These are phyloP conservation scores for Aegilops umbellulata DNA, from an alignment of 176 grass and related monocot genomes.

Conservation along the genomic window DNA sequence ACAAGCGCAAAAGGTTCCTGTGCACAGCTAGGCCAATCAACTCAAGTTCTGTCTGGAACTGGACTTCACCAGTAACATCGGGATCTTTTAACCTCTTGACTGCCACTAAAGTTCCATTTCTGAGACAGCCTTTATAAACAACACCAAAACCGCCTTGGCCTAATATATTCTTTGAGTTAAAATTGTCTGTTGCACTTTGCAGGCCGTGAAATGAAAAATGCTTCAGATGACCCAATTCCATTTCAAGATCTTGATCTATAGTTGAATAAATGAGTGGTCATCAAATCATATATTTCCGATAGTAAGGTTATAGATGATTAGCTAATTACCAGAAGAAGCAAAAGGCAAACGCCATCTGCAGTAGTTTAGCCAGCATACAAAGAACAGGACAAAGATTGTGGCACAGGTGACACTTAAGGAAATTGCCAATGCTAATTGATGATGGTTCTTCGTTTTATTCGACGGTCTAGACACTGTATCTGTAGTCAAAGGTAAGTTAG, in stretches of 20 bases:
- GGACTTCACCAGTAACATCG: slow-evolving; percentile 82
- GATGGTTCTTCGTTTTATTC: slow-evolving; percentile 47
- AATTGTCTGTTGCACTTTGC: slow-evolving; percentile 79
- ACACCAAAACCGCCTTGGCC: slow-evolving; percentile 93
- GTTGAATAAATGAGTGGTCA: slow-evolving; percentile 16
- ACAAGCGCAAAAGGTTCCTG: slow-evolving; percentile 81
- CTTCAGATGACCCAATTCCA: slow-evolving; percentile 88
- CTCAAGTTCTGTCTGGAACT: slow-evolving; percentile 98
- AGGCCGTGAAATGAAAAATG: slow-evolving; percentile 85
- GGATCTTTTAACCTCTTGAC: slow-evolving; percentile 96
- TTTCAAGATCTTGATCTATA: slow-evolving; percentile 84
- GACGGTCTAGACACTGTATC: slow-evolving; percentile 43
- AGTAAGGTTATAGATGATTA: slow-evolving; percentile 20
- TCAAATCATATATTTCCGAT: background rate
- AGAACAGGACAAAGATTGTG: slow-evolving; percentile 49
- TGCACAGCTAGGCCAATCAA: slow-evolving; percentile 97
- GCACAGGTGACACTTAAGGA: slow-evolving; percentile 69
- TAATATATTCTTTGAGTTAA: slow-evolving; percentile 79
- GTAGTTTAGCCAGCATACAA: slow-evolving; percentile 74
- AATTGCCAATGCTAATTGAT: slow-evolving; percentile 78
- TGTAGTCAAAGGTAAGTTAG: slow-evolving; percentile 44
- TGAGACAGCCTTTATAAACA: slow-evolving; percentile 89
- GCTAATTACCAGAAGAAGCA: slow-evolving; percentile 75
- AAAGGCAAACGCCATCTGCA: slow-evolving; percentile 93
- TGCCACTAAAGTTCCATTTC: slow-evolving; percentile 73